Conservation (phyloP, 2,329 filamentous ascomycete species). For the Coniosporium tulheliwenetii region DNA sequence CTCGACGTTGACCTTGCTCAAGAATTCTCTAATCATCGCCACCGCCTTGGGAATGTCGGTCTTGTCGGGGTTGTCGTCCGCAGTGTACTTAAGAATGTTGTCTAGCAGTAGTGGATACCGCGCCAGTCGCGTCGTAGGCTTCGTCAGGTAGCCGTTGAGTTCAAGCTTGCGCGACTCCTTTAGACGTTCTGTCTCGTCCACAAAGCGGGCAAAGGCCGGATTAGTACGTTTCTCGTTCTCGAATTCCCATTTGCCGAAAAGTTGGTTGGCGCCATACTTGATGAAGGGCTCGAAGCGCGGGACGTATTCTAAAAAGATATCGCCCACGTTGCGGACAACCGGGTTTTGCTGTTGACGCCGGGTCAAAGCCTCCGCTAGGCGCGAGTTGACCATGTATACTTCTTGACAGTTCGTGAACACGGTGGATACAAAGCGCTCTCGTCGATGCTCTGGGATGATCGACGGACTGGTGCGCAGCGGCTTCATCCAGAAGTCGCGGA, state of each 20-base stretch:
- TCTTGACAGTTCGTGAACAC: constrained; percentile 96
- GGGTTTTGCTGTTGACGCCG: constrained; percentile 79
- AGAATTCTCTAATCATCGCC: constrained; percentile 68
- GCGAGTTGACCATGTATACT: constrained; percentile 80
- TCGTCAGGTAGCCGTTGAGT: constrained; percentile 92
- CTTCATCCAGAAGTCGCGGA: constrained; percentile 97
- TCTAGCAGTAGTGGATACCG: constrained; percentile 87
- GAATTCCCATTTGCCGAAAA: constrained; percentile 96
- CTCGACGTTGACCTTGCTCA: constrained; percentile 81
- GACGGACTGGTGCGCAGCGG: constrained; percentile 67
- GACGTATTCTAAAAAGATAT: constrained; percentile 86
- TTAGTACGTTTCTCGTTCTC: constrained; percentile 89
- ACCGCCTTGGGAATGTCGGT: constrained; percentile 86
- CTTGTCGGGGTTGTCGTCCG: constrained; percentile 77
- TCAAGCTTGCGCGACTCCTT: constrained; percentile 96
- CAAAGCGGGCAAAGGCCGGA: constrained; percentile 71
- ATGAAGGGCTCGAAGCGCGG: constrained; percentile 94
- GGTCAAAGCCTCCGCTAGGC: constrained; percentile 76
- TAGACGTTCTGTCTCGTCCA: constrained; percentile 88
- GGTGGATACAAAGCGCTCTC: constrained; percentile 80
- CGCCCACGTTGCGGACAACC: constrained; percentile 77
- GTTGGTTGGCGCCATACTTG: constrained; percentile 83
- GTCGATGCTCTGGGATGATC: constrained; percentile 73
- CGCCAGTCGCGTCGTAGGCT: constrained; percentile 87
- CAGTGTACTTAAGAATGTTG: constrained; percentile 80